Conservation (phyloP, 2,329 filamentous ascomycete genomes). For the Aspergillus novoparasiticus region DNA sequence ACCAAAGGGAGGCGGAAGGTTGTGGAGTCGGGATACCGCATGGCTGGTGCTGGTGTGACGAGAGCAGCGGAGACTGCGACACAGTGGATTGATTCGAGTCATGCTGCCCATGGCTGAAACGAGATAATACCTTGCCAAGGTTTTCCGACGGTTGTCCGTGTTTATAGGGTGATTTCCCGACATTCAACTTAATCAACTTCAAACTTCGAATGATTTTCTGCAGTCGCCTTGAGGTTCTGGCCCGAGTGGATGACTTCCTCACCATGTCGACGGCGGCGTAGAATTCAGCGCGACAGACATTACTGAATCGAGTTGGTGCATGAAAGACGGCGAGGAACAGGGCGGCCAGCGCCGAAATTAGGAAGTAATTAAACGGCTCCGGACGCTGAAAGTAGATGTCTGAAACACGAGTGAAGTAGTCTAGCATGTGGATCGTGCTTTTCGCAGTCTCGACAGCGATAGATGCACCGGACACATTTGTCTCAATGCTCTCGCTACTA, state of each 20-base stretch:
- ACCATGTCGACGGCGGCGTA: constrained; percentile 65
- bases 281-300: constrained; percentile 37
- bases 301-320: constrained; percentile 46
- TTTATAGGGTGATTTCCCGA: constrained; percentile 27
- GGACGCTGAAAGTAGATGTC: constrained; percentile 44
- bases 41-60: constrained; percentile 10
- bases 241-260: constrained; percentile 58
- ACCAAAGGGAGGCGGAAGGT: constrained; percentile 18
- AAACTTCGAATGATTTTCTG: constrained; percentile 62
- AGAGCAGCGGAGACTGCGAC: constrained; percentile 6
- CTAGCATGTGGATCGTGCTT: constrained; percentile 41
- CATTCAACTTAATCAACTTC: constrained; percentile 59
- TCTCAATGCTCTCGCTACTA: constrained; percentile 39
- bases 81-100: neutral
- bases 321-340: constrained; percentile 51
- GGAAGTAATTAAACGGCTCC: constrained; percentile 47
- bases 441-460: constrained; percentile 46
- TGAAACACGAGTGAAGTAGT: constrained; percentile 40
- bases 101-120: neutral
- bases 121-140: neutral
- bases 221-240: constrained; percentile 58
- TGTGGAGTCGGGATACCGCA: constrained; percentile 19
- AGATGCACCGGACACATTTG: constrained; percentile 39
- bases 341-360: constrained; percentile 43
- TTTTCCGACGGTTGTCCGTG: neutral